Base-by-base conservation (phyloP, 1,139 yeast genomes). In the Taphrina flavorubra region DNA sequence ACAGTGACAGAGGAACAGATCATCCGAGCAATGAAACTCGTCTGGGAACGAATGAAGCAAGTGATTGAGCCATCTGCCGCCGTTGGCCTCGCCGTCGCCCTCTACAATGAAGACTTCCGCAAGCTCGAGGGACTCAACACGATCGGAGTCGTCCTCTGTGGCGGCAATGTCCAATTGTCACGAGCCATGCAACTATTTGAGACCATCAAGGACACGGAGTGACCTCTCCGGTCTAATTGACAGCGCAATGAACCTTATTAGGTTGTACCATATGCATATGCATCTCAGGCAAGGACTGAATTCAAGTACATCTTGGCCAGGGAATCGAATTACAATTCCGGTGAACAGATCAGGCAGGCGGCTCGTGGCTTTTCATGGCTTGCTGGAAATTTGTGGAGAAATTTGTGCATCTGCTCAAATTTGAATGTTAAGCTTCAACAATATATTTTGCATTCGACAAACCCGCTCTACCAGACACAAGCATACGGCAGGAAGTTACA, bases 41-140 rank as follows among this genome's bases (percentile, higher is more conserved):
- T 71, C 16, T 71, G 72, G 72, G 72, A 71, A 61, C 49, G 73
- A n/a, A 63, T 71, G 71, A 71, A 71, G 62, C 69, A 71, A 36
- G 66, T 71, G 31, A 69, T 71, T 25, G 73, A 71, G 70, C 73
- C 73, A 8, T 65, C 71, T 7, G 64, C 69, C 3, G 72, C 72
- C 5, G 71, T 71, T 1, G 71, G 72, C 13, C 55, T 71, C 7
- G 73, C 73, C 7, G 73, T 70, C 4, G 71, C 66, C 1, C 58
- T 71, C 47, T 66, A 69, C 42, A 60, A 60, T 34, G 56, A 70
- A 25, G 62, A 53, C n/a, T 69, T 70, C 57, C 51, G 62, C 20
- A 39, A 49, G 14, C 63, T 68, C 8, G 60, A 61, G 7, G 68
- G 67, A 11, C 53, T 49, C 20, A 63, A 62, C 39, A 68, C 69